phyloP scores from a whole-genome alignment of 495 filamentous ascomycete species.

The Aspergillus haitiensis region DNA sequence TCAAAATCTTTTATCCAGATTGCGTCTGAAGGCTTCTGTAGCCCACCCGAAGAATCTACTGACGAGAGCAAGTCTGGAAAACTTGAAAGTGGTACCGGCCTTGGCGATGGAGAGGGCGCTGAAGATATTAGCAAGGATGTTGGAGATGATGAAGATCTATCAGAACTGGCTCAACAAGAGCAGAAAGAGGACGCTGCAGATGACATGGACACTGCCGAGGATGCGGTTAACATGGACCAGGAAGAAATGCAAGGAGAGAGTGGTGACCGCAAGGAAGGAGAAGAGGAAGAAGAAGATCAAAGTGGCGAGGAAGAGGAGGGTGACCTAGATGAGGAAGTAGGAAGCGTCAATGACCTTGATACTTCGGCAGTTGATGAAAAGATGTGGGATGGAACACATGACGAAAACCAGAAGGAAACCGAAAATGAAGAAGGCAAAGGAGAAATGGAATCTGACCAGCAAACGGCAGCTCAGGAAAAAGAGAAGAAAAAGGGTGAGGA shows the following conservation, averaged over 20 bases:
- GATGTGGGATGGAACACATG: conserved; percentile 86
- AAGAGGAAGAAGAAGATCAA: conserved; percentile 66
- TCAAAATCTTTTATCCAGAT: conserved; percentile 73
- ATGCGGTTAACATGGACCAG: conserved; percentile 94
- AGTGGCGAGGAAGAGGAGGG: conserved; percentile 55
- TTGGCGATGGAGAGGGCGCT: conserved; percentile 92
- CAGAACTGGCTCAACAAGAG: conserved; percentile 83
- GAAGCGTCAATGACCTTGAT: conserved; percentile 85
- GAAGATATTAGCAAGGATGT: conserved; percentile 98
- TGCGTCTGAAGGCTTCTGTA: conserved; percentile 84
- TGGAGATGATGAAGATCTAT: conserved; percentile 86
- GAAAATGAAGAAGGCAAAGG: conserved; percentile 71
- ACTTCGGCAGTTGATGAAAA: conserved; percentile 92
- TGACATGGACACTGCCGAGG: conserved; percentile 66
- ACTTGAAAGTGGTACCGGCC: conserved; percentile 87
- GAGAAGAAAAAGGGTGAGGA: conserved; percentile 54
- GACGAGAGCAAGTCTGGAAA: conserved; percentile 67
- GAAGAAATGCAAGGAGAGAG: conserved; percentile 64
- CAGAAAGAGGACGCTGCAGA: conserved; percentile 61
- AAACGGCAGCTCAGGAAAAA: conserved; percentile 60
- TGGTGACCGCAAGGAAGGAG: conserved; percentile 60
- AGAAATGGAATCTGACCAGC: conserved; percentile 61
- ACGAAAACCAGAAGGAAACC: conserved; percentile 79
- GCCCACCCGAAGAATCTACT: conserved; percentile 72
- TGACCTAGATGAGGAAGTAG: conserved; percentile 83